A percentile compares a stretch with the other conserved stretches of the same genome.
These are phyloP conservation scores for Petrea volubilis DNA, from an alignment of 257 asterid genomes.

Conservation along the genomic window DNA sequence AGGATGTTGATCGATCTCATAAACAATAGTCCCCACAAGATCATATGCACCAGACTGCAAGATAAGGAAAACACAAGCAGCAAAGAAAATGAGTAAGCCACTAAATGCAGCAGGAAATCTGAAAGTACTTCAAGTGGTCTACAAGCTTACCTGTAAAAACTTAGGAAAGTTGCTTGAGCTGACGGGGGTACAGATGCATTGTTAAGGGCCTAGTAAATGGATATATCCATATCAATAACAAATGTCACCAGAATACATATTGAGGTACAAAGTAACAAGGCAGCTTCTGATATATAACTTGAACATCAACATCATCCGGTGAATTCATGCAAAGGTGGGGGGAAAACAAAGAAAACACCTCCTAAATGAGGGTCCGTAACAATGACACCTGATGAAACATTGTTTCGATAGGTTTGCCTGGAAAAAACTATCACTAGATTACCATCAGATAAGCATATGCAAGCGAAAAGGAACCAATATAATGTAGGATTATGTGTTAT, in stretches of 20 bases:
- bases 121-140: background rate
- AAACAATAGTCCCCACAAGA: conserved; percentile 85
- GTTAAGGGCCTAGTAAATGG: conserved; percentile 58
- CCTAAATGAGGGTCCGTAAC: background rate
- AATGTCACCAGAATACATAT: conserved; percentile 1
- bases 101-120: conserved; percentile 34
- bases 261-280: conserved; percentile 35
- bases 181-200: conserved; percentile 91
- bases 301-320: background rate
- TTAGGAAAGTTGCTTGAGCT: conserved; percentile 93
- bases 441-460: background rate
- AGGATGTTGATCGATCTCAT: conserved; percentile 79
- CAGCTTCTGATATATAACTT: conserved; percentile 28
- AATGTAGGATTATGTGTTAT: background rate
- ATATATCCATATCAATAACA: conserved; percentile 41
- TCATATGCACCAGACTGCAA: conserved; percentile 93
- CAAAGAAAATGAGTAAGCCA: background rate
- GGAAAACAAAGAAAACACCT: background rate
- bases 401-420: background rate
- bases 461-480: background rate
- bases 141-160: conserved; percentile 79
- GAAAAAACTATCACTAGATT: background rate
- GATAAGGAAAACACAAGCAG: conserved; percentile 23
- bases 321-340: conserved; percentile 23
- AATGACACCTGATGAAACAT: background rate